phyloP scores from a whole-genome alignment of 2,329 filamentous ascomycete species.

The Aureobasidium leucospermi region DNA sequence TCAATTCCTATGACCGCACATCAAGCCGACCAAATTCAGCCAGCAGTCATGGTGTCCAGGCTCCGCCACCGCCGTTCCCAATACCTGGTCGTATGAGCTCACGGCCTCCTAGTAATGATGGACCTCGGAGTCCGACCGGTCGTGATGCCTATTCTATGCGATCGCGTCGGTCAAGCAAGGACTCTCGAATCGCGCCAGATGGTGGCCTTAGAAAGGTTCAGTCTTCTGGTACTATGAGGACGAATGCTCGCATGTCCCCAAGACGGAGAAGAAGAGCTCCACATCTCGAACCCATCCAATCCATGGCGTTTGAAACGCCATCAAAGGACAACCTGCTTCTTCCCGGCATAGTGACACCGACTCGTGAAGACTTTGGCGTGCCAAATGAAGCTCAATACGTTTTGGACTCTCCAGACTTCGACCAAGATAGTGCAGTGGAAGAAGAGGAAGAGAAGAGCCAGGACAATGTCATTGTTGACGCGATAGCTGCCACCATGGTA shows the following conservation, averaged over 20 bases:
- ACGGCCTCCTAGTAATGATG: slow-evolving; percentile 59
- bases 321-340: slow-evolving; percentile 14
- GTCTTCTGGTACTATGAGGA: slow-evolving; percentile 68
- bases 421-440: slow-evolving; percentile 10
- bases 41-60: slow-evolving; percentile 34
- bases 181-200: slow-evolving; percentile 18
- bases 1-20: neutral
- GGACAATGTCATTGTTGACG: slow-evolving; percentile 72
- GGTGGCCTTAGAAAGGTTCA: slow-evolving; percentile 68
- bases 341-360: neutral
- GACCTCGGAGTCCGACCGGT: slow-evolving; percentile 65
- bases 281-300: slow-evolving; percentile 29
- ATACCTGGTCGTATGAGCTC: slow-evolving; percentile 88
- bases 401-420: neutral
- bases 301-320: slow-evolving; percentile 28
- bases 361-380: neutral
- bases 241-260: slow-evolving; percentile 49
- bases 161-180: neutral
- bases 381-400: neutral
- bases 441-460: slow-evolving; percentile 15
- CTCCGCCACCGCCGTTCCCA: slow-evolving; percentile 68
- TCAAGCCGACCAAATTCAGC: slow-evolving; percentile 43
- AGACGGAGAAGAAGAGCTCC: slow-evolving; percentile 25
- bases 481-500: slow-evolving; percentile 97
- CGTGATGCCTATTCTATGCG: slow-evolving; percentile 29